These are phyloP conservation scores for Rhizopus arrhizus DNA, from an alignment of 371 early-diverging fungal species.

Conservation along the genomic window DNA sequence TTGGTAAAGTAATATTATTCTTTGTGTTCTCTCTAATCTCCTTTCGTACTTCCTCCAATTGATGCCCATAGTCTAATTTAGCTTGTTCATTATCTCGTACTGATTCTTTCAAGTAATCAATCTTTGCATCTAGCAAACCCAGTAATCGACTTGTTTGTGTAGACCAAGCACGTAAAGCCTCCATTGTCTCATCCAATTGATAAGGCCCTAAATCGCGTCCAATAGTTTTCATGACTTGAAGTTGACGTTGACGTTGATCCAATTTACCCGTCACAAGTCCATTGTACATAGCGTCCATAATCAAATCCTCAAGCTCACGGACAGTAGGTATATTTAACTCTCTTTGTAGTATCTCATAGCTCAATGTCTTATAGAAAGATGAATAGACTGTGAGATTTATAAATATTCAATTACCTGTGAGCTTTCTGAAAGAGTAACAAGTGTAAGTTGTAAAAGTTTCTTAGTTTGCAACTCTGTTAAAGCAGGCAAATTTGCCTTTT, in stretches of 20 bases:
- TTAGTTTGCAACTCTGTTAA: constrained; percentile 63
- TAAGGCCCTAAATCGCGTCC: constrained; percentile 79
- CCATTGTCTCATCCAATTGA: constrained; percentile 60
- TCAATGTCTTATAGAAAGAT: constrained; percentile 48
- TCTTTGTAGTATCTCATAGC: constrained; percentile 65
- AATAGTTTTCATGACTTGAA: constrained; percentile 82
- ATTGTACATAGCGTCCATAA: constrained; percentile 85
- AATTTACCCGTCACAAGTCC: constrained; percentile 76
- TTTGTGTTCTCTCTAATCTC: constrained; percentile 49
- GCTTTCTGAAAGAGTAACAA: constrained; percentile 72
- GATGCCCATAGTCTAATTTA: constrained; percentile 47
- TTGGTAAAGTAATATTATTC: not conserved
- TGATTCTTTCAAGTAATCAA: constrained; percentile 58
- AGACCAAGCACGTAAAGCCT: constrained; percentile 64
- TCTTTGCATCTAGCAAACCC: constrained; percentile 66
- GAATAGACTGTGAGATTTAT: not conserved
- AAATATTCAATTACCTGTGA: constrained; percentile 45
- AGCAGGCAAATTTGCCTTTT: constrained; percentile 62
- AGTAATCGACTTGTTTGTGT: constrained; percentile 57
- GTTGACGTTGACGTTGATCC: constrained; percentile 73
- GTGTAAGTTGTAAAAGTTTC: constrained; percentile 77
- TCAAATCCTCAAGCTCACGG: constrained; percentile 81
- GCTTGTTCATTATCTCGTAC: constrained; percentile 61
- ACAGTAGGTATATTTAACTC: constrained; percentile 74
- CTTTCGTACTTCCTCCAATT: constrained; percentile 52